These are phyloP conservation scores for Acanthamoeba royreba DNA, from an alignment of 208 protist genomes.

Conservation along the genomic window DNA sequence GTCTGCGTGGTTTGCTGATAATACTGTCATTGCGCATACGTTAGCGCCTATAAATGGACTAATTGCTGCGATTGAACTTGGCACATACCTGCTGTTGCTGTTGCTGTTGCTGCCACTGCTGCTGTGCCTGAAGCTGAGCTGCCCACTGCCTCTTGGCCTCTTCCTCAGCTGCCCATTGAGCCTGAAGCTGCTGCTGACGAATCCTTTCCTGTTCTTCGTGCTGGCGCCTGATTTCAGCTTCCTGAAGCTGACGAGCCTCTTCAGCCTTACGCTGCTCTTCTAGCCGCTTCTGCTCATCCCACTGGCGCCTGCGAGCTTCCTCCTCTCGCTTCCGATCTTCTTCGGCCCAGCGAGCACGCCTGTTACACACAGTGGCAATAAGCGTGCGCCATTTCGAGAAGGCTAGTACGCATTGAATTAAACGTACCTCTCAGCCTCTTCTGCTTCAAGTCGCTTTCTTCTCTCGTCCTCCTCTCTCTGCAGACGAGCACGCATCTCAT, in stretches of 20 bases:
- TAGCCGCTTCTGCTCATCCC: constrained; percentile 27
- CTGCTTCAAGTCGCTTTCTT: background rate
- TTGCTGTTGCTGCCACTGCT: background rate
- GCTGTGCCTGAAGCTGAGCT: background rate
- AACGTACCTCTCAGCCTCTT: too few relatives aligned
- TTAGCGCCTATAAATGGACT: background rate
- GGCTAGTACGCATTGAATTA: too few relatives aligned
- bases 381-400: background rate
- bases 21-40: background rate
- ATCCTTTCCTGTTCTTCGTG: background rate
- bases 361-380: background rate
- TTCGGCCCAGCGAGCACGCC: background rate
- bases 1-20: background rate
- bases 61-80: background rate
- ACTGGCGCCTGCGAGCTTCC: background rate
- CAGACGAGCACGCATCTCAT: background rate
- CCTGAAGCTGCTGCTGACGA: background rate
- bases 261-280: constrained; percentile 9
- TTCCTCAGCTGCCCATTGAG: background rate
- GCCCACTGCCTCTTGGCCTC: background rate
- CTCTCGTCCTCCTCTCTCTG: background rate
- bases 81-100: background rate
- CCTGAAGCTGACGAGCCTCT: background rate
- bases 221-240: background rate
- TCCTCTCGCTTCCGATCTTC: background rate